Evolutionary conservation across 2,329 filamentous ascomycete species (phyloP).

Genomic region (Botrytis fabae): DNA sequence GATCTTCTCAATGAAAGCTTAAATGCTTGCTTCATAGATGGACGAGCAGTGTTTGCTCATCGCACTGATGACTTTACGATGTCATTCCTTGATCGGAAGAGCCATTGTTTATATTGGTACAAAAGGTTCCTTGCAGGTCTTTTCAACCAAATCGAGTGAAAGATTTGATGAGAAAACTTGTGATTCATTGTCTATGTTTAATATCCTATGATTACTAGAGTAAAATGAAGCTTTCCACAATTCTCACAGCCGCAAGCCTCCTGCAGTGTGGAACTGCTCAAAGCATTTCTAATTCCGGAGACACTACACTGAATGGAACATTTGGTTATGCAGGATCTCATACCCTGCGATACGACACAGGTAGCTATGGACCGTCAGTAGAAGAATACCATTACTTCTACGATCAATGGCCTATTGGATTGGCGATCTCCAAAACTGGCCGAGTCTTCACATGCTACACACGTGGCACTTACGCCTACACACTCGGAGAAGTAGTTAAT

Average conservation of each 20-base stretch:
- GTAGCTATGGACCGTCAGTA: constrained; percentile 40
- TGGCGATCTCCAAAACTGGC: constrained; percentile 46
- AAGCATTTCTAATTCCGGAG: constrained; percentile 15
- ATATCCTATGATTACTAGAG: not conserved
- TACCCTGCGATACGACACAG: constrained; percentile 46
- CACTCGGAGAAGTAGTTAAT: constrained; percentile 44
- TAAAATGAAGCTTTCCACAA: not conserved
- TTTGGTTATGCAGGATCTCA: constrained; percentile 23
- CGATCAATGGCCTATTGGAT: constrained; percentile 49
- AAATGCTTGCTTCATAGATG: not conserved
- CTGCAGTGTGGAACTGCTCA: constrained; percentile 15
- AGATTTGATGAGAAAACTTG: not conserved
- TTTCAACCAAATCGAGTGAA: not conserved
- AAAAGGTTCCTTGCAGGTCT: no score
- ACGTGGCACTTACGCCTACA: constrained; percentile 48
- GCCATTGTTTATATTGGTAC: not conserved
- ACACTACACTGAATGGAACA: constrained; percentile 24
- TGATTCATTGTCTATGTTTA: not conserved
- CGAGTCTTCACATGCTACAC: constrained; percentile 49
- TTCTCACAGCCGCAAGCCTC: not conserved
- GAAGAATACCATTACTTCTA: constrained; percentile 53
- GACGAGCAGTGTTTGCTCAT: not conserved
- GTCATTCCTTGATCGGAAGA: not conserved
- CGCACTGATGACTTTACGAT: not conserved
- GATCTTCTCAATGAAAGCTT: not conserved